phyloP scores from a whole-genome alignment of 1,139 yeast species.

The Lodderomyces metapsilosis region DNA sequence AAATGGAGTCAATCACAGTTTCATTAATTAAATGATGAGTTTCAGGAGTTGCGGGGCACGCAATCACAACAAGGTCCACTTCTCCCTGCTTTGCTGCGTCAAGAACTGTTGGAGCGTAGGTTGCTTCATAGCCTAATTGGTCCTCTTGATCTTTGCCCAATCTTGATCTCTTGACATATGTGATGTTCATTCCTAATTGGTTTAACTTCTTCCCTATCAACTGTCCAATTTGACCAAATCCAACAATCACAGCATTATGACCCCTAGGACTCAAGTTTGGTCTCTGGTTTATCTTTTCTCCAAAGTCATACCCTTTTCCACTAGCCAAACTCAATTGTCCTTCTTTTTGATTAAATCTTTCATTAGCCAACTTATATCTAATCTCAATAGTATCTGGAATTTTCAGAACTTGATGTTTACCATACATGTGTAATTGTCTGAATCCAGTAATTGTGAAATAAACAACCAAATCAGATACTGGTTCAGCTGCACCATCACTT shows the following conservation, averaged over 20 bases:
- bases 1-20: constrained; percentile 45
- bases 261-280: constrained; percentile 50
- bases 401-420: constrained; percentile 17
- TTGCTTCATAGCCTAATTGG: constrained; percentile 43
- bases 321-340: constrained; percentile 9
- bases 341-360: constrained; percentile 9
- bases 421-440: constrained; percentile 56
- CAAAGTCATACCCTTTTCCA: constrained; percentile 42
- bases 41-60: constrained; percentile 64
- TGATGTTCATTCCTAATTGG: constrained; percentile 64
- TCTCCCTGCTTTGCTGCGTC: constrained; percentile 29
- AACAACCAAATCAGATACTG: constrained; percentile 75
- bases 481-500: constrained; percentile 58
- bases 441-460: constrained; percentile 58
- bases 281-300: constrained; percentile 40
- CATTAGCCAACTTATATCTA: constrained; percentile 12
- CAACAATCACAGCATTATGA: constrained; percentile 65
- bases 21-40: constrained; percentile 58
- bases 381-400: constrained; percentile 12
- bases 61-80: constrained; percentile 62
- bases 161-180: constrained; percentile 57
- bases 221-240: constrained; percentile 78
- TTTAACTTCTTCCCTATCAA: constrained; percentile 57
- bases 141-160: constrained; percentile 37
- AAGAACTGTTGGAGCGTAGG: constrained; percentile 43